Base-by-base conservation (phyloP, 768 basidiomycete genomes). In the Trametopsis cervina region DNA sequence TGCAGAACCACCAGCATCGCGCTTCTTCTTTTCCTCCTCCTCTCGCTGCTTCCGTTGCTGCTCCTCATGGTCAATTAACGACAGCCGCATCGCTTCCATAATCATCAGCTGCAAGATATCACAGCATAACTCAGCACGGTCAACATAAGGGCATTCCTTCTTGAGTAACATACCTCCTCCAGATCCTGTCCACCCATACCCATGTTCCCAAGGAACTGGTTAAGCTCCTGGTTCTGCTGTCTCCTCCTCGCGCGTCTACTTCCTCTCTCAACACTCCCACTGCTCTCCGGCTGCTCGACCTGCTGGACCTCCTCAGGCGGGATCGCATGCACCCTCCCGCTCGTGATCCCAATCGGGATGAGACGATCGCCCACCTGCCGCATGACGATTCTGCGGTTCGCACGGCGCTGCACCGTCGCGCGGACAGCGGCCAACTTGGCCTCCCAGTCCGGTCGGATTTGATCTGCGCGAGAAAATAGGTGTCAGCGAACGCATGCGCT, bases 391-490 rank as follows among this genome's bases (percentile, higher is more conserved):
- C 96, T 78, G 60, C 96, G 76, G 62, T 95, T 94, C 7, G 96
- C 96, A 22, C 94, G 84, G 51, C 96, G 80, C n/a, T 90, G 82
- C 27, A 92, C 94, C n/a, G 90, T 85, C 25, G 96, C 95, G 49
- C 89, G 85, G 38, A 98, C 91, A 29, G 92, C 84, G 40, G 90
- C 92, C 33, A 98, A 69, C 66, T 98, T 97, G 37, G 84, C 79
- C 70, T 98, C 94, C 96, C 96, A 98, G 64, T 98, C 95, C 1
- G 96, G 95, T 45, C 93, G 86, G 51, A 98, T 93, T 67, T 92
- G 85, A 70, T 99, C 96, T 95, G 55, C 45, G 44, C 49, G 47
- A n/a, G n/a, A n/a, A n/a, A n/a, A n/a, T n/a, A 27, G 15, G 26
- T 50, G 40, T 51, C 38, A 41, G 41, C 25, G 36, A 25, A 38